Evolutionary conservation across 2,329 filamentous ascomycete species (phyloP).

Genomic region (Aspergillus spinulosporus): DNA sequence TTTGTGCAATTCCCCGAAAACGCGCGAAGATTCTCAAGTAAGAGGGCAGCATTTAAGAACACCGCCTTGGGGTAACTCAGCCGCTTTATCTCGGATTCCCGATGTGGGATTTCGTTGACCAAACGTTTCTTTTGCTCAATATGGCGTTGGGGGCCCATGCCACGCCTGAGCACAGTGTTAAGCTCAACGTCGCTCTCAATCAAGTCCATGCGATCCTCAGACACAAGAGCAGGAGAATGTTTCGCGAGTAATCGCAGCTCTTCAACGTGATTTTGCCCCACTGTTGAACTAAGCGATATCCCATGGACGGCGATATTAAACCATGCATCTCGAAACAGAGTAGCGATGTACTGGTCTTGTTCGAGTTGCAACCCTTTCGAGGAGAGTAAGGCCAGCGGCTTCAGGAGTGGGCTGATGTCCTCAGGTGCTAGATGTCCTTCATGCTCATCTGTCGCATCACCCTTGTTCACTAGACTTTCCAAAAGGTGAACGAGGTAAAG

Average conservation of each 20-base stretch:
- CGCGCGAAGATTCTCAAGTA: conserved; percentile 86
- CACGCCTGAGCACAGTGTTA: conserved; percentile 86
- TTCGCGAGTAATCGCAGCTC: conserved; percentile 83
- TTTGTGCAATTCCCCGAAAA: conserved; percentile 87
- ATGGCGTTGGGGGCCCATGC: conserved; percentile 71
- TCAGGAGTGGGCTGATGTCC: conserved; percentile 84
- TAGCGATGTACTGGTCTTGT: conserved; percentile 68
- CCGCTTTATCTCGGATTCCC: conserved; percentile 74
- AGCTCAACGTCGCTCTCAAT: conserved; percentile 95
- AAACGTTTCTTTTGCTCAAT: conserved; percentile 78
- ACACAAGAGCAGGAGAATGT: conserved; percentile 81
- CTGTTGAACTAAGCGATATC: conserved; percentile 72
- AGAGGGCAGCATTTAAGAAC: conserved; percentile 84
- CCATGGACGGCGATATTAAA: conserved; percentile 97
- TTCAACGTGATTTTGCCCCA: conserved; percentile 69
- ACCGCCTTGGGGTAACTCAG: conserved; percentile 88
- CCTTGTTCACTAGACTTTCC: conserved; percentile 84
- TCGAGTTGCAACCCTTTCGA: conserved; percentile 22
- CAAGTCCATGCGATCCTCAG: conserved; percentile 84
- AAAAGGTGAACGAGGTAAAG: conserved; percentile 82
- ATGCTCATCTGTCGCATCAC: conserved; percentile 76
- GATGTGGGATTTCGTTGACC: conserved; percentile 69
- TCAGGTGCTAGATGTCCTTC: conserved; percentile 75
- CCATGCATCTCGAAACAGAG: conserved; percentile 86
- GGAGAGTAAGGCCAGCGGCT: conserved; percentile 76